These are phyloP conservation scores for Botryotinia convoluta DNA, from an alignment of 2,329 filamentous ascomycete genomes.

Conservation along the genomic window DNA sequence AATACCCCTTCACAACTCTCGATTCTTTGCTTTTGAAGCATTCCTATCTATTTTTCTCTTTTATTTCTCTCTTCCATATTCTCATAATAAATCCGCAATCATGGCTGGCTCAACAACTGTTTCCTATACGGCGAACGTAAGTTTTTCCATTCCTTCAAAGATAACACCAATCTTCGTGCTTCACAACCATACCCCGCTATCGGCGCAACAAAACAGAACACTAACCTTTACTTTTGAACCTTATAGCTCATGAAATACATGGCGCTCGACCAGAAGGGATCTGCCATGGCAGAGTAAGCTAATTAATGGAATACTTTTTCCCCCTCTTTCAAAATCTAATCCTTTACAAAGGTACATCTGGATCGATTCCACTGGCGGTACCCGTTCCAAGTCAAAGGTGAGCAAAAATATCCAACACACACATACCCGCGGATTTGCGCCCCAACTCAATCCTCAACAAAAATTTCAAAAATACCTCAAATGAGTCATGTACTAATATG, in stretches of 20 bases:
- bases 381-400: slow-evolving; percentile 95
- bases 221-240: slow-evolving; percentile 22
- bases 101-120: slow-evolving; percentile 38
- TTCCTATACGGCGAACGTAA: slow-evolving; percentile 43
- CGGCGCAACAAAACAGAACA: neutral
- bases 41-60: neutral
- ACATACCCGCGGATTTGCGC: slow-evolving; percentile 3
- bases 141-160: slow-evolving; percentile 26
- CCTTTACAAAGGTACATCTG: slow-evolving; percentile 66
- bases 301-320: slow-evolving; percentile 56
- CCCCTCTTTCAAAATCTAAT: slow-evolving; percentile 18
- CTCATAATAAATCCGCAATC: slow-evolving; percentile 26
- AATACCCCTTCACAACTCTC: neutral
- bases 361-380: slow-evolving; percentile 80
- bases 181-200: slow-evolving; percentile 20
- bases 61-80: neutral
- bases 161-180: slow-evolving; percentile 19
- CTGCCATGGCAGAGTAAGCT: slow-evolving; percentile 86
- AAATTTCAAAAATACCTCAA: slow-evolving; percentile 21
- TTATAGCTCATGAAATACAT: slow-evolving; percentile 86
- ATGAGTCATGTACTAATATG: slow-evolving; percentile 6
- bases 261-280: slow-evolving; percentile 83
- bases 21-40: neutral
- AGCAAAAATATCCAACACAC: slow-evolving; percentile 42
- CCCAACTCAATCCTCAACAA: neutral